A percentile compares a stretch with the other conserved stretches of the same genome.
Evolutionary conservation across 2,329 filamentous ascomycete species (phyloP).

Genomic region (Shiraia bambusicola): DNA sequence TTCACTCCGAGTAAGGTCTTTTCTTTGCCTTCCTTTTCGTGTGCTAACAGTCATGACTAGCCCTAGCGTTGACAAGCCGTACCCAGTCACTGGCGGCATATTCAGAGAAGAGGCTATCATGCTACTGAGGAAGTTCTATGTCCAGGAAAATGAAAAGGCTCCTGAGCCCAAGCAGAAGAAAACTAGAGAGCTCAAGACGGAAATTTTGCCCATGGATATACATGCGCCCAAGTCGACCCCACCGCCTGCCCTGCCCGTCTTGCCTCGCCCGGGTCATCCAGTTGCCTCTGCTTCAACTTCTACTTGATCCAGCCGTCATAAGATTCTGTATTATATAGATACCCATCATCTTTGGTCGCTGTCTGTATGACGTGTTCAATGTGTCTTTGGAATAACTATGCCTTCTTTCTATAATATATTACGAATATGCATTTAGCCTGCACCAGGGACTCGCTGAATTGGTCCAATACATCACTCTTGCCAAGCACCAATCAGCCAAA

Average conservation of each 20-base stretch:
- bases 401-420: no score
- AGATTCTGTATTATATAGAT: neutral
- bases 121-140: conserved; percentile 88
- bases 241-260: conserved; percentile 16
- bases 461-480: no score
- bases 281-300: neutral
- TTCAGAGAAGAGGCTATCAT: conserved; percentile 92
- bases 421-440: no score
- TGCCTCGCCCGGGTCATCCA: neutral
- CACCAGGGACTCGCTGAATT: no score
- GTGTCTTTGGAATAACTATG: no score
- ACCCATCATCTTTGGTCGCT: no score
- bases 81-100: conserved; percentile 81
- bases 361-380: no score
- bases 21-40: no score
- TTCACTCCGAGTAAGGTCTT: conserved; percentile 73
- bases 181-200: conserved; percentile 63
- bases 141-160: conserved; percentile 92
- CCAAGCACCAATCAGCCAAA: no score
- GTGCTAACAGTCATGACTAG: conserved; percentile 39
- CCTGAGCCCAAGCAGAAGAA: conserved; percentile 66
- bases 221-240: conserved; percentile 39
- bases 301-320: no score
- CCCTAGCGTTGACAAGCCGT: conserved; percentile 73
- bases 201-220: conserved; percentile 53